These are phyloP conservation scores for Aspergillus funiculosus DNA, from an alignment of 495 filamentous ascomycete species.

Conservation along the genomic window DNA sequence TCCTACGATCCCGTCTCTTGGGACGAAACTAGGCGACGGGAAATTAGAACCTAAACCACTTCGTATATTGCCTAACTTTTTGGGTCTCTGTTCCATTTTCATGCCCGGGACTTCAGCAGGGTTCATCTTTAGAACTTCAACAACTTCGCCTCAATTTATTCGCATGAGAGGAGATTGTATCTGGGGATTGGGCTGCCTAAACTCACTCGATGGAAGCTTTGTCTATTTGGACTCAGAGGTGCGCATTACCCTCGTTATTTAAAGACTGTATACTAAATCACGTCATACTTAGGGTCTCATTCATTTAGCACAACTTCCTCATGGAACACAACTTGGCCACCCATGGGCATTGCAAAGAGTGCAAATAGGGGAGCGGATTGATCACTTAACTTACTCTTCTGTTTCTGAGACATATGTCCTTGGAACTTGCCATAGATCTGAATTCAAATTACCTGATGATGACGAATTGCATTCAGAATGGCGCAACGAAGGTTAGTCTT, in stretches of 20 bases:
- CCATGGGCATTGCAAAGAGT: slow-evolving; percentile 65
- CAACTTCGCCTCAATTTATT: slow-evolving; percentile 68
- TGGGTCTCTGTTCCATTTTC: slow-evolving; percentile 73
- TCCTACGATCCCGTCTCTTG: slow-evolving; percentile 44
- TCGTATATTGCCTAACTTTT: slow-evolving; percentile 58
- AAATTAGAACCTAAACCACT: slow-evolving; percentile 47
- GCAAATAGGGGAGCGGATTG: slow-evolving; percentile 63
- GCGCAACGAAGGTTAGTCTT: slow-evolving; percentile 56
- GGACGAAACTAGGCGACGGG: slow-evolving; percentile 32
- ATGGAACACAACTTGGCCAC: slow-evolving; percentile 58
- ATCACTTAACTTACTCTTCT: slow-evolving; percentile 67
- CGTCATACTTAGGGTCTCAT: slow-evolving; percentile 48
- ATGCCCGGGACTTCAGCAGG: slow-evolving; percentile 69
- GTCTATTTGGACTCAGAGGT: slow-evolving; percentile 65
- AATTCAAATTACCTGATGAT: slow-evolving; percentile 76
- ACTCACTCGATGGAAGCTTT: slow-evolving; percentile 67
- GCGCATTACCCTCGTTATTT: slow-evolving; percentile 1
- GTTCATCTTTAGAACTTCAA: slow-evolving; percentile 73
- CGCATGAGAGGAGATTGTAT: slow-evolving; percentile 58
- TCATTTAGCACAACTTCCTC: slow-evolving; percentile 61
- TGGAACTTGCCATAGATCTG: slow-evolving; percentile 56
- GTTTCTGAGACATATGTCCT: slow-evolving; percentile 70
- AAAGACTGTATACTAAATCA: slow-evolving; percentile 3
- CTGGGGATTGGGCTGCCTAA: slow-evolving; percentile 62
- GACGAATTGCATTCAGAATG: slow-evolving; percentile 79